A percentile compares a stretch with the other conserved stretches of the same genome.
phyloP scores from a whole-genome alignment of 148 eudicot species.

The Oxyria digyna region DNA sequence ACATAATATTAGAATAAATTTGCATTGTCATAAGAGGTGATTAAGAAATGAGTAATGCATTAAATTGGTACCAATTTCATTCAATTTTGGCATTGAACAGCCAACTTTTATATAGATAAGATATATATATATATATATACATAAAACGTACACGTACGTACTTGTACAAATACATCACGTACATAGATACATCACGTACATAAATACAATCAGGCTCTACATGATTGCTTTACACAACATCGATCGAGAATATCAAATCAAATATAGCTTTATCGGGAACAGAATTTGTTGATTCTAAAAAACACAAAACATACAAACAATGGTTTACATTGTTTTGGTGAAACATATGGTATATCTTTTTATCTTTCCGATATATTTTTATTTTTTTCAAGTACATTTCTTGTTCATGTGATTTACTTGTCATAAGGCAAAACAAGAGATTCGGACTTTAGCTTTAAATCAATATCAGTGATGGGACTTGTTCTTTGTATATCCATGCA shows the following conservation, averaged over 20 bases:
- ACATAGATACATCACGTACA: no score
- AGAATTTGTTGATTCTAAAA: background rate
- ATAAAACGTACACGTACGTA: no score
- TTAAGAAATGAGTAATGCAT: no score
- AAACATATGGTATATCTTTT: background rate
- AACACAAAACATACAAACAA: background rate
- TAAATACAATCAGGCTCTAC: no score
- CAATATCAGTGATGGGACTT: slow-evolving; percentile 1
- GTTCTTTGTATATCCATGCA: background rate
- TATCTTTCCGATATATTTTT: background rate
- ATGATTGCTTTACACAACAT: background rate
- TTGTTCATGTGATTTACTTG: slow-evolving; percentile 4
- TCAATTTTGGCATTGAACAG: no score
- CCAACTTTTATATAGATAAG: no score
- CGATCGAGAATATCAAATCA: background rate
- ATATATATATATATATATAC: no score
- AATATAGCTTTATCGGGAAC: slow-evolving; percentile 4
- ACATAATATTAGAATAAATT: no score
- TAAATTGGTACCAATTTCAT: no score
- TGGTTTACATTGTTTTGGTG: background rate
- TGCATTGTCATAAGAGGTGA: no score
- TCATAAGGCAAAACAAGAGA: slow-evolving; percentile 5
- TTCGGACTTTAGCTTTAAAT: slow-evolving; percentile 5
- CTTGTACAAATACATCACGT: no score
- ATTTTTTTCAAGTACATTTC: background rate